Evolutionary conservation across 2,329 filamentous ascomycete species (phyloP), one percentile per base, ranked within the genome.

Genomic region (Xylariaceae sp.): DNA sequence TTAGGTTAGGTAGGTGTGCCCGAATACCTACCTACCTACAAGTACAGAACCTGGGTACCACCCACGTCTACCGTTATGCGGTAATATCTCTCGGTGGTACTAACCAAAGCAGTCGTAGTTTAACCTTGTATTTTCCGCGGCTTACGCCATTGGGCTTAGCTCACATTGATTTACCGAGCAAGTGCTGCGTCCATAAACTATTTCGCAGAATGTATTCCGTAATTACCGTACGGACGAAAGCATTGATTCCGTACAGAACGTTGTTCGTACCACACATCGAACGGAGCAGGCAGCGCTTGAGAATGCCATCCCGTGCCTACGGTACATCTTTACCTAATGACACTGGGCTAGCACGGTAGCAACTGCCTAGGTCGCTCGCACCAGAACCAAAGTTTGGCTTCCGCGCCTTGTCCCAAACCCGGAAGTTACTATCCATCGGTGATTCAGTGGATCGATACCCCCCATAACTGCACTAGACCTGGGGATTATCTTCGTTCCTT

Each of bases 401-500:
- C 41, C 56, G 57, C 15, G 49, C 51, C 61, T 60, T 63, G 61
- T 55, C 59, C 61, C 45, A 45, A 61, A 50, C 34, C 55, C 56
- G 61, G 63, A 63, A 60, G 56, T 58, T 51, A n/a, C 37, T 30
- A 30, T 5, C 37, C 13, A 15, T 34, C 49, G 13, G 49, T 51
- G 49, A 51, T 51, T 52, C 50, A 56, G 62, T 64, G 62, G 62
- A 64, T 62, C 59, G 61, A 61, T 50, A 57, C 62, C 58, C 61
- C 62, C 62, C 51, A 30, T 30, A 30, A 30, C 23, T 53, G 44
- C 47, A 23, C 53, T 62, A 13, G 17, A 51, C 48, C 48, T 30
- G 23, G 11, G 17, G 13, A 51, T 64, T 63, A 61, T 61, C 59
- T 63, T 63, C 61, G 50, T 64, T 63, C 61, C 54, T 64, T 61